A percentile compares a stretch with the other conserved stretches of the same genome.
Conservation (phyloP, 192 early-diverging fungal species). For the Pilobolus umbonatus region DNA sequence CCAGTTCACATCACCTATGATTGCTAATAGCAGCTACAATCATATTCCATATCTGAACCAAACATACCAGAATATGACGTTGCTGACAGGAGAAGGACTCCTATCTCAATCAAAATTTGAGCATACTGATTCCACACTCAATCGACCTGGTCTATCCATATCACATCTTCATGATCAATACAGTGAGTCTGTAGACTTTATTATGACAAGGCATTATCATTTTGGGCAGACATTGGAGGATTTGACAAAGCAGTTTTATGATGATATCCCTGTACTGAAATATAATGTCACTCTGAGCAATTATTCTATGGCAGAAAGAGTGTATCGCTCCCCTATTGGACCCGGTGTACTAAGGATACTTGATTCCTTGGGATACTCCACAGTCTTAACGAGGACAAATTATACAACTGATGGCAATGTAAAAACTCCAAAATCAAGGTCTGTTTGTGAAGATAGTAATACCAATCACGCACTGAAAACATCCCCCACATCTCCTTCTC, state of each 20-base stretch:
- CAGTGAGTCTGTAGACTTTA: slow-evolving; percentile 22
- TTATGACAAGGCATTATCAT: slow-evolving; percentile 16
- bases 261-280: slow-evolving; percentile 8
- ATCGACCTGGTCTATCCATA: slow-evolving; percentile 24
- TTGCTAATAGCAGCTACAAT: slow-evolving; percentile 4
- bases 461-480: too few relatives aligned
- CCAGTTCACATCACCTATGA: neutral
- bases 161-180: slow-evolving; percentile 33
- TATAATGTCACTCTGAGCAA: slow-evolving; percentile 7
- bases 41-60: slow-evolving; percentile 14
- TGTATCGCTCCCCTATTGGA: slow-evolving; percentile 29
- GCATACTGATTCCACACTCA: too few relatives aligned
- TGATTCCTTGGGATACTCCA: slow-evolving; percentile 33
- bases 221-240: slow-evolving; percentile 21
- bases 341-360: slow-evolving; percentile 33
- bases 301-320: neutral
- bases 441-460: too few relatives aligned
- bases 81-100: slow-evolving; percentile 12
- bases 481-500: too few relatives aligned
- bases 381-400: slow-evolving; percentile 18
- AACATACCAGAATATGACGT: slow-evolving; percentile 17
- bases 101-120: neutral
- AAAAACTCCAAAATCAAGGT: too few relatives aligned
- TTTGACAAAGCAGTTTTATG: slow-evolving; percentile 7
- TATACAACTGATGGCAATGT: slow-evolving; percentile 22